Conservation (phyloP, 805 yeast genomes). For the Candida germanica region DNA sequence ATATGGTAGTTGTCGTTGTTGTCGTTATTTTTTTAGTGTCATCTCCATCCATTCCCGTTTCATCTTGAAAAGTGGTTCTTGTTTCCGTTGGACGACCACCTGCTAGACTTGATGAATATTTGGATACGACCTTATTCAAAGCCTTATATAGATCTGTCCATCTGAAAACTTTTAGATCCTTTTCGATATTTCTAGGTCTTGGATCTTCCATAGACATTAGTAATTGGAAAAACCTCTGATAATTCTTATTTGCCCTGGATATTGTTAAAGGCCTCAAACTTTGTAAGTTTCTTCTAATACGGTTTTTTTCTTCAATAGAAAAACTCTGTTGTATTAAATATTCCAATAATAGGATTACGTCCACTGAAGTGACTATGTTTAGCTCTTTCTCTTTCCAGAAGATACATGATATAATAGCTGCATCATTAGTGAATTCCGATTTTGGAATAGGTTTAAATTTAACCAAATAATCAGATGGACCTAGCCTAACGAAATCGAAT, state of each 20-base stretch:
- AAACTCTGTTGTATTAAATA: conserved; percentile 52
- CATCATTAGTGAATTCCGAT: conserved; percentile 34
- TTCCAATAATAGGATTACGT: conserved; percentile 56
- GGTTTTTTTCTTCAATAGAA: conserved; percentile 65
- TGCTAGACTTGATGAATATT: conserved; percentile 39
- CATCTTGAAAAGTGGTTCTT: background rate
- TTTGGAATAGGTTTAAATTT: conserved; percentile 34
- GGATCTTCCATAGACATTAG: conserved; percentile 64
- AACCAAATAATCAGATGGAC: conserved; percentile 29
- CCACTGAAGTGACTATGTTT: conserved; percentile 62
- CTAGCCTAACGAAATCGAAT: conserved; percentile 38
- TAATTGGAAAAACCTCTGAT: conserved; percentile 30
- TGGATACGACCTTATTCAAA: conserved; percentile 52
- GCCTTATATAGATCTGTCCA: conserved; percentile 58
- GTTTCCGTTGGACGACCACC: background rate
- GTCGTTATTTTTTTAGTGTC: background rate
- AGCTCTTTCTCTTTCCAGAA: conserved; percentile 48
- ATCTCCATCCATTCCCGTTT: background rate
- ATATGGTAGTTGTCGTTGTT: background rate
- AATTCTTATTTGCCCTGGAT: conserved; percentile 40
- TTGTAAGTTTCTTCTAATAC: conserved; percentile 65
- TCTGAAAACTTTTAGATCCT: conserved; percentile 63
- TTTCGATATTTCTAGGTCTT: conserved; percentile 66
- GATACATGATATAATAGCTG: conserved; percentile 56
- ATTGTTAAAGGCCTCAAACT: conserved; percentile 60